phyloP scores from a whole-genome alignment of 768 basidiomycete species.

The Suillus subaureus region DNA sequence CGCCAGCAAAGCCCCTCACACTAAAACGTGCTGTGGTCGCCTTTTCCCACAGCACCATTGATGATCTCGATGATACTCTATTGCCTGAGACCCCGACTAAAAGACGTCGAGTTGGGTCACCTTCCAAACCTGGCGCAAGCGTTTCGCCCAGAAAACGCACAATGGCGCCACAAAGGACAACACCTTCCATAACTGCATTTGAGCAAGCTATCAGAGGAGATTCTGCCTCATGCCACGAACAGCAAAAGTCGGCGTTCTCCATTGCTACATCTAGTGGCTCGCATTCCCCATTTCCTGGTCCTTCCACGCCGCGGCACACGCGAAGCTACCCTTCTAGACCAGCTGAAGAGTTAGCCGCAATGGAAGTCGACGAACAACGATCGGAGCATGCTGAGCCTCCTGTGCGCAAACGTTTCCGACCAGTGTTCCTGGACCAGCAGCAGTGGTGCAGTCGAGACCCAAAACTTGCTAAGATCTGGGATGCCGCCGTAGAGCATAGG shows the following conservation, averaged over 20 bases:
- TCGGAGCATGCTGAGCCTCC: constrained; percentile 12
- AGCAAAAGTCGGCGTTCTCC: constrained; percentile 4
- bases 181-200: constrained; percentile 19
- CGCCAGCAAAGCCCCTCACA: constrained; percentile 35
- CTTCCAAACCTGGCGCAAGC: constrained; percentile 20
- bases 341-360: constrained; percentile 9
- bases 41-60: constrained; percentile 15
- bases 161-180: not conserved
- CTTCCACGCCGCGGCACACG: constrained; percentile 28
- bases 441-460: constrained; percentile 51
- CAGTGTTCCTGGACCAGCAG: constrained; percentile 50
- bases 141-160: constrained; percentile 15
- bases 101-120: constrained; percentile 35
- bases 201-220: constrained; percentile 11
- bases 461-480: constrained; percentile 32
- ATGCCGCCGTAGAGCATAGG: constrained; percentile 15
- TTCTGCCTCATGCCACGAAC: not conserved
- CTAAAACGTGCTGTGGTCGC: constrained; percentile 38
- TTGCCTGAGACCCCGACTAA: constrained; percentile 47
- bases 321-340: constrained; percentile 15
- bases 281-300: constrained; percentile 20
- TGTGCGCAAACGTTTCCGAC: constrained; percentile 45
- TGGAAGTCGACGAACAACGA: constrained; percentile 27
- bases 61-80: constrained; percentile 22
- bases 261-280: not conserved